Conservation (phyloP, 2,329 filamentous ascomycete species). For the Curvularia sp. region DNA sequence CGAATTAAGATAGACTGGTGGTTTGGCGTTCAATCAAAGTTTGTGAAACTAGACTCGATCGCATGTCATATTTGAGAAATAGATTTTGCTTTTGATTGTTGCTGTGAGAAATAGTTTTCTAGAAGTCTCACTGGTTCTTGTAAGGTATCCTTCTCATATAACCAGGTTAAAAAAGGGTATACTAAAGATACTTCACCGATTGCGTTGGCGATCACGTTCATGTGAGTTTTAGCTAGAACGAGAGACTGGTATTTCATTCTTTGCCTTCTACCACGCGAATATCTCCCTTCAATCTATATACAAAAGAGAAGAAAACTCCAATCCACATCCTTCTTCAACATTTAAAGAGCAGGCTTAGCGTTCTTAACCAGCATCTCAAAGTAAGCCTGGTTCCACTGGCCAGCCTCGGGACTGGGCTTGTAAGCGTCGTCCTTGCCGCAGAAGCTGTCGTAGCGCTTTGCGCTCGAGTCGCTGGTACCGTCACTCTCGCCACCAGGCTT, state of each 20-base stretch:
- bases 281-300: not conserved
- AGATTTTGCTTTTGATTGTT: not conserved
- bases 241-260: not conserved
- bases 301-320: not conserved
- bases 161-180: too few relatives aligned
- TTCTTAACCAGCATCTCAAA: conserved; percentile 49
- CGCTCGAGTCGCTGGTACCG: conserved; percentile 53
- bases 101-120: not conserved
- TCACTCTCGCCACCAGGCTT: conserved; percentile 69
- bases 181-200: too few relatives aligned
- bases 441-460: conserved; percentile 62
- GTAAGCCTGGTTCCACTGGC: conserved; percentile 67
- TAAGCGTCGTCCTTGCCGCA: conserved; percentile 64
- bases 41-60: not conserved
- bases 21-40: not conserved
- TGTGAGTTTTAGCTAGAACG: not conserved
- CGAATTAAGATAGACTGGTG: not conserved
- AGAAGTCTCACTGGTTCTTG: too few relatives aligned
- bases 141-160: not conserved
- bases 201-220: too few relatives aligned
- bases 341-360: conserved; percentile 48
- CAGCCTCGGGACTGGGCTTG: conserved; percentile 72
- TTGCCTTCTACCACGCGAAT: not conserved
- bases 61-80: not conserved
- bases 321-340: too few relatives aligned